Evolutionary conservation across 2,329 filamentous ascomycete genomes (phyloP).

Genomic region (Paecilomyces sp.): DNA sequence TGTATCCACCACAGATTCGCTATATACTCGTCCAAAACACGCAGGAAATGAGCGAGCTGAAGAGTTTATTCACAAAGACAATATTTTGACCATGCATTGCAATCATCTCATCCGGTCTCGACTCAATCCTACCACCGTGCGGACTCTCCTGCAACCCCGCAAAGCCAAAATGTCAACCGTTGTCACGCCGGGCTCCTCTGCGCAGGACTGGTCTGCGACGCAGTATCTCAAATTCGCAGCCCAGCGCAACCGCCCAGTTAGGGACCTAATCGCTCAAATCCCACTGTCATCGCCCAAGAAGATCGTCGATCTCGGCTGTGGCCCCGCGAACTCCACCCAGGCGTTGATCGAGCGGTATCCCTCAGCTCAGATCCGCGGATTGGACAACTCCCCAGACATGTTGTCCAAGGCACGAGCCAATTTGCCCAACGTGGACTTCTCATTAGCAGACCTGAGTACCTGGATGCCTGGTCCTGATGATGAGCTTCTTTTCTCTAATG

Average conservation of each 20-base stretch:
- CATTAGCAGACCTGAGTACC: constrained; percentile 38
- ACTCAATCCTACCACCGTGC: background rate
- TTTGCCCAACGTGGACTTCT: constrained; percentile 40
- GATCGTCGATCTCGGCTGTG: constrained; percentile 55
- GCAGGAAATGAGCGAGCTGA: background rate
- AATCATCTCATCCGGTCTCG: background rate
- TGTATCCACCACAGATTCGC: background rate
- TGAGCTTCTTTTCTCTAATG: constrained; percentile 46
- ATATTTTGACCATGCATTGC: background rate
- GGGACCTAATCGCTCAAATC: constrained; percentile 47
- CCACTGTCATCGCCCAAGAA: constrained; percentile 31
- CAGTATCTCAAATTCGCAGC: constrained; percentile 52
- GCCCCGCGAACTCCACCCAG: constrained; percentile 52
- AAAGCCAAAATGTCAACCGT: background rate
- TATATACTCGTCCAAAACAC: background rate
- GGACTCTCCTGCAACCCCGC: background rate
- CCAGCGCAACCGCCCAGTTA: constrained; percentile 47
- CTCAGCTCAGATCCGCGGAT: constrained; percentile 39
- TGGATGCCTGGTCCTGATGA: constrained; percentile 27
- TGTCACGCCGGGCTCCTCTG: background rate
- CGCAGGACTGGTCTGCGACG: constrained; percentile 46
- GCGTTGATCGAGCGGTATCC: constrained; percentile 45
- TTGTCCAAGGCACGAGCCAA: constrained; percentile 39
- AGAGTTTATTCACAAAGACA: background rate
- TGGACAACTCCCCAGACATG: constrained; percentile 54